Base-by-base conservation (phyloP, 140 eudicot genomes). In the Senecio squalidus region DNA sequence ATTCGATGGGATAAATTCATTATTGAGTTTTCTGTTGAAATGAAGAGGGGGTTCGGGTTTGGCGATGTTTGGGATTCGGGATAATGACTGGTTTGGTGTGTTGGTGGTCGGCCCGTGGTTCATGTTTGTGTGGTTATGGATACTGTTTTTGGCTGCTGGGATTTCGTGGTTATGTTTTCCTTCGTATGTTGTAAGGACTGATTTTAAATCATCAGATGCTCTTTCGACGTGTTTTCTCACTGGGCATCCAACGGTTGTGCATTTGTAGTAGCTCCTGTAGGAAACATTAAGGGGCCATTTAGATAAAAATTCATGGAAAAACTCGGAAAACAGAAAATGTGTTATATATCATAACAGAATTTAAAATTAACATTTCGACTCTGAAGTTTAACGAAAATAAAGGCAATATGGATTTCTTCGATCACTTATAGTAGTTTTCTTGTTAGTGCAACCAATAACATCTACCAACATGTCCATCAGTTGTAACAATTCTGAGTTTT, bases 81-180 rank as follows among this genome's bases (percentile, higher is more conserved):
- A 10, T 45, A 74, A 17, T 24, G 70, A 13, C 7, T 54, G 41
- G 13, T 77, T 50, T 10, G 69, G 74, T 1, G 76, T 21, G 66
- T 64, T 72, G 57, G 76, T 10, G 22, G 69, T 51, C 5, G 80
- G 14, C 8, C 76, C 76, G 26, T 38, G 28, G 14, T 62, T 73
- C 8, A 66, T 60, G 44, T 58, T 79, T 7, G 70, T 58, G 38
- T 74, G 80, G 63, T 53, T 69, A 30, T 74, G 80, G 63, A 50
- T 69, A 61, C 66, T 73, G 69, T 74, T 86, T 72, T 74, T 70
- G 61, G 85, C 65, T 9, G 64, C 64, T 6, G 95, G 95, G 6
- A 83, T 78, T 62, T 77, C 93, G 70, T 86, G 95, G 71, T 80
- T 86, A 30, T 86, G 95, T 60, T 80, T 86, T 6, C 93, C 92